Base-by-base conservation (phyloP, 2,329 filamentous ascomycete species). In the Fusarium hostae region DNA sequence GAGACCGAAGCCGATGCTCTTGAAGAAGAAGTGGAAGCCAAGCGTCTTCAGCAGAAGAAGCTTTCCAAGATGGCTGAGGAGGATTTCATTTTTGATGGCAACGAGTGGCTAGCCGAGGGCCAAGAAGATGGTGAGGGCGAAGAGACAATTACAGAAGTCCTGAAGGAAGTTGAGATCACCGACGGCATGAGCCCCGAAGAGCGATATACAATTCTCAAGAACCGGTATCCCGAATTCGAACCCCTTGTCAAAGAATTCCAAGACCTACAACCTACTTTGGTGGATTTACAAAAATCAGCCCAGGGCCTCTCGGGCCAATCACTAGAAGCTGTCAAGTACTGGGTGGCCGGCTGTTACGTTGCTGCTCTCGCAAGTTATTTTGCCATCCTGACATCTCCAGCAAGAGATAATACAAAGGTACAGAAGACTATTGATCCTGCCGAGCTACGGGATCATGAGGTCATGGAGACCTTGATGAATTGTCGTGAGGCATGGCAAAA, bases 351-450 rank as follows among this genome's bases (percentile, higher is more conserved):
- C 9, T 93, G 94, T 66, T 98, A 99, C 78, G 85, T 98, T 28
- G 94, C 93, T 45, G 88, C 94, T 2, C 86, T 99, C 73, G 91
- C 93, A 52, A 95, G 97, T 89, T 99, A 99, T 81, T 97, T 99
- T 80, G 93, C 95, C 40, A 88, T 98, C 39, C 84, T 99, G n/a
- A 94, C 94, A 15, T 97, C 94, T 1, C 91, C 94, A 2, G 87
- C 91, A 4, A 86, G 90, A 54, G 89, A 90, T 64, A 83, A 84
- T 2, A 82, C 85, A 39, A 86, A 85, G 11, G 81, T 84, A 0
- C 81, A 83, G 16, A 86, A 90, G 64, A 87, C 93, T 0, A 82
- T 97, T 71, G 87, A 93, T 59, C 92, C 95, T 9, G 85, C 87
- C n/a, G 91, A 97, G 74, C 83, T 99, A 44, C 91, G 94, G 67